Conservation (phyloP, 805 yeast genomes). For the Yamadazyma olivae region DNA sequence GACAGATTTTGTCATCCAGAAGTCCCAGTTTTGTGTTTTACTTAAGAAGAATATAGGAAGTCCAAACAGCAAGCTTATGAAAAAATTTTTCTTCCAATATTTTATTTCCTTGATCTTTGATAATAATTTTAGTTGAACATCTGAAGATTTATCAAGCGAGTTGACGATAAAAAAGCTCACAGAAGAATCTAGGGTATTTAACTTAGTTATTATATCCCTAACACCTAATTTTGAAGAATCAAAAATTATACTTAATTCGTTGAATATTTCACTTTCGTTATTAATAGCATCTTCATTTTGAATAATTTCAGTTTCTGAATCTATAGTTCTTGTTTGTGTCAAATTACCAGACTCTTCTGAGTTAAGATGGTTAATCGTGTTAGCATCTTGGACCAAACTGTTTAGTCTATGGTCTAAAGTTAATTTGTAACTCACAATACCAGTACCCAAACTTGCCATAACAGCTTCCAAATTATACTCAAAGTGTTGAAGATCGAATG, state of each 20-base stretch:
- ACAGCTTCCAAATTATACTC: slow-evolving; percentile 41
- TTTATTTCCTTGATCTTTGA: slow-evolving; percentile 68
- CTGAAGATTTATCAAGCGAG: slow-evolving; percentile 49
- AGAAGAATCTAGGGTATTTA: slow-evolving; percentile 47
- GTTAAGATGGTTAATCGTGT: not conserved
- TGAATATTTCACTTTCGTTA: slow-evolving; percentile 16
- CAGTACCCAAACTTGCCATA: slow-evolving; percentile 26
- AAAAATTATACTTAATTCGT: slow-evolving; percentile 44
- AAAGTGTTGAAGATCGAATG: slow-evolving; percentile 24
- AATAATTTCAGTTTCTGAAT: slow-evolving; percentile 3
- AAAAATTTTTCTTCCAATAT: slow-evolving; percentile 63
- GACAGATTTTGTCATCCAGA: slow-evolving; percentile 31
- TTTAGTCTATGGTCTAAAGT: too few relatives aligned
- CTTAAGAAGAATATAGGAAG: slow-evolving; percentile 56
- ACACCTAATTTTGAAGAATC: slow-evolving; percentile 55
- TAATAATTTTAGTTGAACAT: slow-evolving; percentile 67
- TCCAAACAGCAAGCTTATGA: slow-evolving; percentile 54
- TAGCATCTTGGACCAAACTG: slow-evolving; percentile 4
- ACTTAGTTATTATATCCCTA: slow-evolving; percentile 52
- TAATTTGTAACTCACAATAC: slow-evolving; percentile 24
- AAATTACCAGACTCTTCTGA: not conserved
- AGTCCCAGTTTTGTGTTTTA: slow-evolving; percentile 41
- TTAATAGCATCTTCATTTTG: slow-evolving; percentile 3
- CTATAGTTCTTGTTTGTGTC: slow-evolving; percentile 2
- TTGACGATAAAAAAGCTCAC: slow-evolving; percentile 48